Percentiles rank a stretch among this genome's conserved stretches.
phyloP scores from a whole-genome alignment of 164 flowering plant genomes.

The Cinnamomum chago region DNA sequence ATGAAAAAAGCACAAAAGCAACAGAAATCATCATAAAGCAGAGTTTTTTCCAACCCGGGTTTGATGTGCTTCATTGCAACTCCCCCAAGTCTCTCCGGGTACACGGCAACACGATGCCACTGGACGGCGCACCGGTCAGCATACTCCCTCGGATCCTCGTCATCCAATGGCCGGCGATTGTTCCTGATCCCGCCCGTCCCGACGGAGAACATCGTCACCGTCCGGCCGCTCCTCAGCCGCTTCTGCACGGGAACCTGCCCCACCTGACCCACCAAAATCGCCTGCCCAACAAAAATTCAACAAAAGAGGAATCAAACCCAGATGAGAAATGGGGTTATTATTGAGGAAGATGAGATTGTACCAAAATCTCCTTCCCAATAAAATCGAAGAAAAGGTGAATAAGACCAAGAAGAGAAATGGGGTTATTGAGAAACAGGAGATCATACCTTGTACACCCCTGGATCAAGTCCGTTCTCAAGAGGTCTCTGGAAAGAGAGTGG shows the following conservation, averaged over 20 bases:
- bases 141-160: slow-evolving; percentile 79
- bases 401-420: neutral
- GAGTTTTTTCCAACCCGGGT: slow-evolving; percentile 56
- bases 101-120: slow-evolving; percentile 88
- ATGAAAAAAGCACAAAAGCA: neutral
- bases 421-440: neutral
- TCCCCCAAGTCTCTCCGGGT: slow-evolving; percentile 58
- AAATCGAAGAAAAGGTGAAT: neutral
- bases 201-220: slow-evolving; percentile 56
- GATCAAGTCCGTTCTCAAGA: slow-evolving; percentile 67
- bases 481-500: slow-evolving; percentile 25
- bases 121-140: slow-evolving; percentile 77
- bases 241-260: slow-evolving; percentile 86
- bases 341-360: neutral
- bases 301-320: neutral
- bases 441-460: slow-evolving; percentile 75
- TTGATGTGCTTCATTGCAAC: slow-evolving; percentile 49
- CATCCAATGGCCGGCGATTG: slow-evolving; percentile 68
- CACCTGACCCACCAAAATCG: slow-evolving; percentile 79
- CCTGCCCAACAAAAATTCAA: slow-evolving; percentile 34
- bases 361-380: neutral
- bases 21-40: neutral
- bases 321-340: neutral
- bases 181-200: slow-evolving; percentile 94
- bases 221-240: slow-evolving; percentile 63